These are phyloP conservation scores for Trypanosoma boissoni DNA, from an alignment of 208 protist genomes.

Conservation along the genomic window DNA sequence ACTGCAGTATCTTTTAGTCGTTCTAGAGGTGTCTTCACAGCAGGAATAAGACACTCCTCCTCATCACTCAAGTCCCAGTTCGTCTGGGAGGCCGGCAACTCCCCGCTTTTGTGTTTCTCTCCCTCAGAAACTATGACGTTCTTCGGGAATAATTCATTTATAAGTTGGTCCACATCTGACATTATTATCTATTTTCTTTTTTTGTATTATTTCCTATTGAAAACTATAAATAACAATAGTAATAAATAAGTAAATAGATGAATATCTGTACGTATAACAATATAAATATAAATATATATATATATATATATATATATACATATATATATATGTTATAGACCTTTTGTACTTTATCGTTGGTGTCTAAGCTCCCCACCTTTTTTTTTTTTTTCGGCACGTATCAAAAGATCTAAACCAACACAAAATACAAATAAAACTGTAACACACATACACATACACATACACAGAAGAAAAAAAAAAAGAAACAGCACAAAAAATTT, in stretches of 20 bases:
- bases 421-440: too few species aligned
- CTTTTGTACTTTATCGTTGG: not conserved
- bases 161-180: constrained; percentile 60
- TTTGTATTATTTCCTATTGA: not conserved
- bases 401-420: too few species aligned
- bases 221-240: not conserved
- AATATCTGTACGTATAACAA: too few species aligned
- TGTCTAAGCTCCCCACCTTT: not conserved
- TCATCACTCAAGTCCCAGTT: constrained; percentile 23
- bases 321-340: not conserved
- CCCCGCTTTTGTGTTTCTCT: not conserved
- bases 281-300: not conserved
- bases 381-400: not conserved
- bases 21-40: not conserved
- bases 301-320: not conserved
- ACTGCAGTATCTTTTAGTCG: not conserved
- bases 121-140: not conserved
- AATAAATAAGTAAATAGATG: not conserved
- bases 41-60: not conserved
- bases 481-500: too few species aligned
- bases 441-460: too few species aligned
- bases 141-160: constrained; percentile 75
- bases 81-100: constrained; percentile 11
- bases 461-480: too few species aligned
- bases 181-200: constrained; percentile 13